Evolutionary conservation across 371 early-diverging fungal species (phyloP), one percentile per base, ranked within the genome.

Genomic region (Mucor sp.): DNA sequence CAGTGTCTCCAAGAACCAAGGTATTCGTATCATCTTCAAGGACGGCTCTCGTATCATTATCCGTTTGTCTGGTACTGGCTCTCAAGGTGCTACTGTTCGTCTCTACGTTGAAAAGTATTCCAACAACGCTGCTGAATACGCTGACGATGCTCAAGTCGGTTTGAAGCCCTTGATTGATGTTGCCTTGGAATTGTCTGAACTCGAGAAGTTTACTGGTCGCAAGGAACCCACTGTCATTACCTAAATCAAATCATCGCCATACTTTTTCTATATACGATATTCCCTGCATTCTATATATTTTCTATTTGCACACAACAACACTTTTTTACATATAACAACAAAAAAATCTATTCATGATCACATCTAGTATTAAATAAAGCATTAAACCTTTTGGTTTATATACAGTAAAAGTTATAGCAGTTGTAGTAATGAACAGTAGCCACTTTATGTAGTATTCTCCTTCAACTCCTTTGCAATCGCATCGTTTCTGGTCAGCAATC

Each of bases 71-170:
- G 99, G 99, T 15, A 99, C 99, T 2, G 99, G 99, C 17, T 93
- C 94, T 8, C 92, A 94, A 64, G 98, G 98, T 27, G 99, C 99
- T 2, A 99, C 99, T 37, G 87, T 99, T 41, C 93, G 99, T 68
- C 82, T 99, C 27, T 99, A 99, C 69, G 93, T 96, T 27, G 99
- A 99, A 76, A 93, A 94, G 77, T 98, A 95, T 72, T 84, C 89
- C 27, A 71, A 81, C n/a, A 85, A 94, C 66, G 64, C 79, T 5
- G 70, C 75, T 15, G 82, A 89, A 65, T 91, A 87, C 73, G 76
- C 80, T 44, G 68, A 76, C 25, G 93, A 93, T 28, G 89, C 96
- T 12, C 95, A 94, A 76, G 81, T 74, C 21, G 98, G 95, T 3
- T 86, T 99, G 50, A 86, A 92, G 75, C 92, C 93, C n/a, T 78